Percentiles rank a stretch among this genome's conserved stretches.
Conservation (phyloP, 352 stramenopile species). For the Globisporangium recalcitrans region DNA sequence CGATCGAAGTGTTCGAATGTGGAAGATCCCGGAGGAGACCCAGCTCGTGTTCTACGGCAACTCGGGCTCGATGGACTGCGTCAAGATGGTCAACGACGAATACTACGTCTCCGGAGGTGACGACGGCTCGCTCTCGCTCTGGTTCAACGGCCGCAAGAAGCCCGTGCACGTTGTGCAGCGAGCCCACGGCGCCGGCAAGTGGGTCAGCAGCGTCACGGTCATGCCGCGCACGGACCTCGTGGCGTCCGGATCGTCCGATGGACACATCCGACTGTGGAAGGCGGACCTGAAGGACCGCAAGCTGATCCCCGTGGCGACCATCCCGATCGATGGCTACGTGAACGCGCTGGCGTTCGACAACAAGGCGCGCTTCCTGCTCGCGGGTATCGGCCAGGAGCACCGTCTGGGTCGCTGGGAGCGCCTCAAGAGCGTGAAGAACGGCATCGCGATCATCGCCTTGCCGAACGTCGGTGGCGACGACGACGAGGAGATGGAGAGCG, state of each 20-base stretch:
- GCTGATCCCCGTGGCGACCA: constrained; percentile 58
- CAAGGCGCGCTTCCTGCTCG: constrained; percentile 87
- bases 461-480: constrained; percentile 47
- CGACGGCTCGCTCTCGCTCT: constrained; percentile 87
- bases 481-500: constrained; percentile 11
- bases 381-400: constrained; percentile 90
- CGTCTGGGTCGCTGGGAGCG: constrained; percentile 90
- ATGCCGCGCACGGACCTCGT: constrained; percentile 89
- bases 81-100: constrained; percentile 90
- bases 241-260: constrained; percentile 88
- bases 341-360: constrained; percentile 70
- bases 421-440: constrained; percentile 85
- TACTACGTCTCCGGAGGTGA: constrained; percentile 92
- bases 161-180: constrained; percentile 73
- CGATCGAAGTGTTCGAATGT: constrained; percentile 91
- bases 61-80: constrained; percentile 88
- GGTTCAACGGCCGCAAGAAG: constrained; percentile 93
- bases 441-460: constrained; percentile 86
- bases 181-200: constrained; percentile 86
- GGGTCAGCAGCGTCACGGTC: constrained; percentile 88
- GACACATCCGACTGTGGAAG: constrained; percentile 89
- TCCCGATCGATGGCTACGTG: constrained; percentile 71
- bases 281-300: constrained; percentile 69
- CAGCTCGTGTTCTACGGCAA: constrained; percentile 93
- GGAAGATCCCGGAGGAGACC: constrained; percentile 94